These are phyloP conservation scores for Yamadazyma mexicana DNA, from an alignment of 1,139 yeast genomes.

Conservation along the genomic window DNA sequence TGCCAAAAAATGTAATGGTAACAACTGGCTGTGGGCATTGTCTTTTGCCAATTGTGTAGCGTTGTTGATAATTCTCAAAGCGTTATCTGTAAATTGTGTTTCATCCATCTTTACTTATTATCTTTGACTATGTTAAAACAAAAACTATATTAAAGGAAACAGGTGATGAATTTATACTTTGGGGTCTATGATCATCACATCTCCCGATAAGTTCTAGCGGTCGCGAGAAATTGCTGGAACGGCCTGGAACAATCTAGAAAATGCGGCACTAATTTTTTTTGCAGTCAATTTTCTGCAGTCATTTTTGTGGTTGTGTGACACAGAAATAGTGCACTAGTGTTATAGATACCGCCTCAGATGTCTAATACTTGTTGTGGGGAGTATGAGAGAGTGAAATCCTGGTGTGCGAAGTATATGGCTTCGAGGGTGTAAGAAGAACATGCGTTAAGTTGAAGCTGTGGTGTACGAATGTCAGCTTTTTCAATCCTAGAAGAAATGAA, in stretches of 20 bases:
- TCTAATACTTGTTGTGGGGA: too few relatives aligned
- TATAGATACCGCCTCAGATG: too few relatives aligned
- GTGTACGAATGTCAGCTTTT: too few relatives aligned
- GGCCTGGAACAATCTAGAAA: constrained; percentile 16
- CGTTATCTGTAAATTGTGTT: constrained; percentile 90
- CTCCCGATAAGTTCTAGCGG: constrained; percentile 1
- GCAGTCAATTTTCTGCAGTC: background rate
- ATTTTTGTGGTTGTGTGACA: background rate
- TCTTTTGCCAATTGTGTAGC: constrained; percentile 84
- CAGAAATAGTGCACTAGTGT: too few relatives aligned
- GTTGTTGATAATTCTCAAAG: constrained; percentile 72
- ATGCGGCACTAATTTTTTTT: constrained; percentile 1
- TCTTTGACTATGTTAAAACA: constrained; percentile 2
- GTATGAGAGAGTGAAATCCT: too few relatives aligned
- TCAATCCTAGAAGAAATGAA: too few relatives aligned
- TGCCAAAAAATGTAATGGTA: constrained; percentile 86
- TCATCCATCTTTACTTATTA: constrained; percentile 45
- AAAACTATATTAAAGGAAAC: background rate
- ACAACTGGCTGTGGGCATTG: constrained; percentile 77
- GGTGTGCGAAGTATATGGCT: too few relatives aligned
- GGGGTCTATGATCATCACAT: background rate
- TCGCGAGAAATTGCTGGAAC: constrained; percentile 7
- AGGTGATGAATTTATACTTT: constrained; percentile 3
- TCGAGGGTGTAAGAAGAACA: too few relatives aligned
- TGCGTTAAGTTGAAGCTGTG: too few relatives aligned